Conservation (phyloP, 345 rosid species). For the Rhodamnia rubescens region DNA sequence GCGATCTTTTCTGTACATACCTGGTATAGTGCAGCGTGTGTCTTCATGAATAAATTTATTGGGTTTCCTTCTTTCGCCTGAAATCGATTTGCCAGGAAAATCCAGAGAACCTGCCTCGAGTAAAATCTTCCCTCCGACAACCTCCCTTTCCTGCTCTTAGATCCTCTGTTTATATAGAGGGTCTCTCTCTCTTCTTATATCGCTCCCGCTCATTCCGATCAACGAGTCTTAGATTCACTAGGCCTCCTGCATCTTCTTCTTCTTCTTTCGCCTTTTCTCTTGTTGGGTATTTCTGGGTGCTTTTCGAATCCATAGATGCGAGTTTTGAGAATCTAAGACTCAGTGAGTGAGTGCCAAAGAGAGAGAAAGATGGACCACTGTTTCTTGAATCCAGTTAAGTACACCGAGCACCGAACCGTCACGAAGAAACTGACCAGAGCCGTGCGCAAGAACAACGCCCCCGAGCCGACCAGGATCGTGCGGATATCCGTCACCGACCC, state of each 20-base stretch:
- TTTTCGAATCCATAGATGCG: background rate
- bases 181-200: background rate
- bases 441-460: background rate
- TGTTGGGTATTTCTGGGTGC: background rate
- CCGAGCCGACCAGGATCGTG: conserved; percentile 14
- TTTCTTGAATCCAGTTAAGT: conserved; percentile 48
- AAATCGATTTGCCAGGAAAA: background rate
- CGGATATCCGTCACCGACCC: conserved; percentile 58
- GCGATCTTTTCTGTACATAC: too few relatives aligned
- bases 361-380: conserved; percentile 22
- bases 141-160: background rate
- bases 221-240: background rate
- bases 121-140: too few relatives aligned
- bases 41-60: background rate
- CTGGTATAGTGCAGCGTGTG: too few relatives aligned
- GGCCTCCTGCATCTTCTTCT: background rate
- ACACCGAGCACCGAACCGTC: conserved; percentile 47
- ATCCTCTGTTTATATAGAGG: background rate
- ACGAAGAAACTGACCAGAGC: conserved; percentile 33
- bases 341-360: background rate
- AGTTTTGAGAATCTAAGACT: background rate
- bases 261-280: background rate
- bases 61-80: background rate
- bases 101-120: background rate
- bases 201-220: background rate